These are phyloP conservation scores for Pseudogymnoascus sp. DNA, from an alignment of 2,329 filamentous ascomycete genomes.

Conservation along the genomic window DNA sequence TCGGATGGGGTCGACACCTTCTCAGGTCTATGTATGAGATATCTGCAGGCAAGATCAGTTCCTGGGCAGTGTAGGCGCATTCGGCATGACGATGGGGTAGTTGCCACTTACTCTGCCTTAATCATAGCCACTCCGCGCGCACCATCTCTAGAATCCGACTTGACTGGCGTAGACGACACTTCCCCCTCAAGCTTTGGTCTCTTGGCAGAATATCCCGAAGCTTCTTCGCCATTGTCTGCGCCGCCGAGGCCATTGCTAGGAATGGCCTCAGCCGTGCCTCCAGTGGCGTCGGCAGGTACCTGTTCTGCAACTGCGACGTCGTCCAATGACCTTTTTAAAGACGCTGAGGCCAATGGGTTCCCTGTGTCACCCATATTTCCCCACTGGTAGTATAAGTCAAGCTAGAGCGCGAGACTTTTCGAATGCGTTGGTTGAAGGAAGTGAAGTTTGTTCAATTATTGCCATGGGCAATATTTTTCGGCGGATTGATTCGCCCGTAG, in stretches of 20 bases:
- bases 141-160: constrained; percentile 18
- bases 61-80: constrained; percentile 1
- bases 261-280: constrained; percentile 1
- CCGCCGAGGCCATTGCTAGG: constrained; percentile 3
- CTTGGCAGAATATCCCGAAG: constrained; percentile 44
- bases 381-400: background rate
- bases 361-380: background rate
- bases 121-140: constrained; percentile 26
- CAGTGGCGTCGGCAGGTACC: background rate
- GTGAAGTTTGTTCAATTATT: background rate
- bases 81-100: background rate
- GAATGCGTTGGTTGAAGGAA: background rate
- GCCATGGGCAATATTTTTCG: constrained; percentile 6
- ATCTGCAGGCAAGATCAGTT: constrained; percentile 17
- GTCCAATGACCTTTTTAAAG: background rate
- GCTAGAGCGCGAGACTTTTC: background rate
- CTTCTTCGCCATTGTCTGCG: background rate
- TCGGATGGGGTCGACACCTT: constrained; percentile 7
- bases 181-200: constrained; percentile 45
- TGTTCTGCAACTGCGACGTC: background rate
- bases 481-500: background rate
- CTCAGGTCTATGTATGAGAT: constrained; percentile 22
- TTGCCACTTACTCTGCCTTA: constrained; percentile 25
- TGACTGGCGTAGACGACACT: background rate
- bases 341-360: background rate